Conservation (phyloP, 495 filamentous ascomycete genomes). For the Neurospora sp. region DNA sequence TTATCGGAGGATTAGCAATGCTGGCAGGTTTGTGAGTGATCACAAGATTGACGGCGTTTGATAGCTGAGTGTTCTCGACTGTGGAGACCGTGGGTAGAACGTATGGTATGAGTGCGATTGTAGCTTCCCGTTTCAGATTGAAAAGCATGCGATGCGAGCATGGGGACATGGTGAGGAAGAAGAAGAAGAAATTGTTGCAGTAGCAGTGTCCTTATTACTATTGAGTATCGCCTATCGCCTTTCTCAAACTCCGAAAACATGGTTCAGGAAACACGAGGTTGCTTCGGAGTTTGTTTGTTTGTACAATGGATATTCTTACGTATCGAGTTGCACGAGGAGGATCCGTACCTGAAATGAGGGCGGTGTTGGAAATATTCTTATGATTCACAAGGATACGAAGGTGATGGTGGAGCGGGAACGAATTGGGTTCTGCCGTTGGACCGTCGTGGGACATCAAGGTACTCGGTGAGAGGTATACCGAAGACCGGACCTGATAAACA, state of each 20-base stretch:
- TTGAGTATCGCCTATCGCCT: background rate
- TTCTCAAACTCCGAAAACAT: background rate
- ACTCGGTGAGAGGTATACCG: background rate
- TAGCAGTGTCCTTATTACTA: background rate
- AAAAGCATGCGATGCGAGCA: background rate
- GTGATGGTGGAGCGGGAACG: background rate
- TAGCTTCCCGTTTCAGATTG: background rate
- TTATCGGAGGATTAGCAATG: slow-evolving; percentile 6
- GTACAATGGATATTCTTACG: background rate
- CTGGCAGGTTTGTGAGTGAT: slow-evolving; percentile 12
- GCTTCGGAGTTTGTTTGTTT: background rate
- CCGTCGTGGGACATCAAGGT: background rate
- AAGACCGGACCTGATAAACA: background rate
- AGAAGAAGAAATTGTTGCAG: background rate
- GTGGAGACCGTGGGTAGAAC: background rate
- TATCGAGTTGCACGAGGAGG: background rate
- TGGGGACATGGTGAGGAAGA: background rate
- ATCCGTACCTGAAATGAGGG: background rate
- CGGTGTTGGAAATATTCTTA: background rate
- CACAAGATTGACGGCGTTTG: background rate
- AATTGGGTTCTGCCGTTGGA: background rate
- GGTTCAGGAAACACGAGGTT: background rate
- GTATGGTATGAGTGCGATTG: background rate
- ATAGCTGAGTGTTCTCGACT: background rate
- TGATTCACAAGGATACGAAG: background rate